phyloP scores from a whole-genome alignment of 2,329 filamentous ascomycete genomes.

The Fusarium sp. region DNA sequence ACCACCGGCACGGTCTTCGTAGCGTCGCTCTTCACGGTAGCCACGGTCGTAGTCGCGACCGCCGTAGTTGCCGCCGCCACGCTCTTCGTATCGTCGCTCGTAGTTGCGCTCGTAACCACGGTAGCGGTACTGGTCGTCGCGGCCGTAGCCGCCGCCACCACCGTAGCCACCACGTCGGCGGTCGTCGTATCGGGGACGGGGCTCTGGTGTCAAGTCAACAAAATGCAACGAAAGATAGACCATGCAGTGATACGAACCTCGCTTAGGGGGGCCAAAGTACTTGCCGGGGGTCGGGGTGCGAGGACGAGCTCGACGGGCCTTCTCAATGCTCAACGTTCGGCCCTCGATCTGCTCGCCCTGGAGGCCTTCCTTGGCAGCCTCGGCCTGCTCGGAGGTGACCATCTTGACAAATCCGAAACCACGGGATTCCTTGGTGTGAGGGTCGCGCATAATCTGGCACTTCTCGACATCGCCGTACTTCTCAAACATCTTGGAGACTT shows the following conservation, averaged over 20 bases:
- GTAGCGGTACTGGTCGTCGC: conserved; percentile 70
- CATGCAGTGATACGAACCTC: conserved; percentile 72
- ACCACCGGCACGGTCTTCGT: conserved; percentile 56
- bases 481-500: conserved; percentile 95
- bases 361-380: conserved; percentile 95
- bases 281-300: conserved; percentile 98
- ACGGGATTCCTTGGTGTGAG: conserved; percentile 97
- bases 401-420: conserved; percentile 99
- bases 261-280: conserved; percentile 98
- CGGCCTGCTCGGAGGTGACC: conserved; percentile 93
- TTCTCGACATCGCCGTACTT: conserved; percentile 99
- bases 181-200: conserved; percentile 66
- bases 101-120: conserved; percentile 59
- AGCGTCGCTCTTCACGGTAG: conserved; percentile 60
- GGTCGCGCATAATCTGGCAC: conserved; percentile 99
- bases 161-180: conserved; percentile 72
- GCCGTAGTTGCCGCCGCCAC: conserved; percentile 58
- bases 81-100: conserved; percentile 61
- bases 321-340: conserved; percentile 97
- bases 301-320: conserved; percentile 93
- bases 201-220: conserved; percentile 47
- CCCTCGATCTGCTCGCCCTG: conserved; percentile 97
- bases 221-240: not conserved
- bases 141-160: conserved; percentile 59
- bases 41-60: conserved; percentile 65